phyloP scores from a whole-genome alignment of 352 stramenopile genomes.

The Globisporangium camurandrum region DNA sequence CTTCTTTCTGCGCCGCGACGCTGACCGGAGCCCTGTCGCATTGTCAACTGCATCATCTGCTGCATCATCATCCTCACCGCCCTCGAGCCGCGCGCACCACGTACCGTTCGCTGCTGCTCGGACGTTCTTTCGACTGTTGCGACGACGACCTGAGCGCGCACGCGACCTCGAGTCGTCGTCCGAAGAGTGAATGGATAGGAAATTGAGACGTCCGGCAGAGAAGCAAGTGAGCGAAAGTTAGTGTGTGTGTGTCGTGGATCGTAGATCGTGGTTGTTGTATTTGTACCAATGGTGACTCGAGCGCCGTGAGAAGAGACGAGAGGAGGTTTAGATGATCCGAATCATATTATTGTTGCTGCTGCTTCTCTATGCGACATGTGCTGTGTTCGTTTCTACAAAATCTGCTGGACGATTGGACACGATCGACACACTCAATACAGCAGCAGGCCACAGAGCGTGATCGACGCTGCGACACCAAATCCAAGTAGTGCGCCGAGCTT shows the following conservation, averaged over 20 bases:
- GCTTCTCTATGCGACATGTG: too few species aligned
- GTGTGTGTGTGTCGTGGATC: not conserved
- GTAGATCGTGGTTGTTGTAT: not conserved
- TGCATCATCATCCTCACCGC: constrained; percentile 1
- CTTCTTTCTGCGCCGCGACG: constrained; percentile 10
- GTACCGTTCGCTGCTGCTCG: constrained; percentile 59
- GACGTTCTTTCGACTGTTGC: constrained; percentile 60
- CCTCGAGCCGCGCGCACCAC: constrained; percentile 5
- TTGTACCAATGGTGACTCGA: not conserved
- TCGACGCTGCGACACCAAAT: constrained; percentile 44
- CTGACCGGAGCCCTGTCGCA: not conserved
- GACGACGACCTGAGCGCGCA: constrained; percentile 25
- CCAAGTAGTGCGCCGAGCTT: constrained; percentile 34
- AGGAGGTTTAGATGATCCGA: too few species aligned
- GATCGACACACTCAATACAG: constrained; percentile 9
- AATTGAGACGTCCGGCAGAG: too few species aligned
- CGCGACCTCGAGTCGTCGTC: constrained; percentile 13
- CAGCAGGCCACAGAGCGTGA: constrained; percentile 33
- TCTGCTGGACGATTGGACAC: constrained; percentile 2
- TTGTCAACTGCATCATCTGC: too few species aligned
- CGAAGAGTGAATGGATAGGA: constrained; percentile 11
- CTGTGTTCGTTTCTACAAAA: too few species aligned
- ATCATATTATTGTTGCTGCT: too few species aligned
- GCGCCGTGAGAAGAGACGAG: not conserved
- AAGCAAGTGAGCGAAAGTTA: constrained; percentile 1